A percentile compares a stretch with the other conserved stretches of the same genome.
Conservation (phyloP, 768 basidiomycete genomes). For the Pisolithus albus region DNA sequence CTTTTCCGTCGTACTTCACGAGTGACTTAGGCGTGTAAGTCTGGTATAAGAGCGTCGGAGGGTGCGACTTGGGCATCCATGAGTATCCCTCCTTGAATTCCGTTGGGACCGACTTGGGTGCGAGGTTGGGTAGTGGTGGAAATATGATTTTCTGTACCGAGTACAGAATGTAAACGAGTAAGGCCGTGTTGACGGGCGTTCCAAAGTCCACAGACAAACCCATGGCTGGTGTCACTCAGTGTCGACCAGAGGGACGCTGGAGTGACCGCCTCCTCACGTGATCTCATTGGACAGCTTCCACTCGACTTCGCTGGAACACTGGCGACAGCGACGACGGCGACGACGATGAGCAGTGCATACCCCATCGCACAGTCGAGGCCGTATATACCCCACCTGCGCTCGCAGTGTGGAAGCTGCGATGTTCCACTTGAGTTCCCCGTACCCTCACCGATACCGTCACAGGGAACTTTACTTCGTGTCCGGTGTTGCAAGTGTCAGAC, state of each 20-base stretch:
- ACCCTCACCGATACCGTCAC: constrained; percentile 50
- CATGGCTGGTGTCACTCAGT: constrained; percentile 17
- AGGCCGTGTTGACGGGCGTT: constrained; percentile 74
- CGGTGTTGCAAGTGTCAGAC: constrained; percentile 65
- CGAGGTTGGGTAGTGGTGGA: constrained; percentile 44
- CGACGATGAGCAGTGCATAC: constrained; percentile 41
- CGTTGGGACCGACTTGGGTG: constrained; percentile 44
- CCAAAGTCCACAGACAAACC: constrained; percentile 43
- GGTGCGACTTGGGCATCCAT: constrained; percentile 84
- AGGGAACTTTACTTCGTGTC: constrained; percentile 54
- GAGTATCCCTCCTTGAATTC: constrained; percentile 84
- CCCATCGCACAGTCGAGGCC: constrained; percentile 58
- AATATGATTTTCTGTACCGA: constrained; percentile 68
- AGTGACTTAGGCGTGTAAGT: constrained; percentile 77
- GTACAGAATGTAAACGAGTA: constrained; percentile 74
- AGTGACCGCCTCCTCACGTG: constrained; percentile 24
- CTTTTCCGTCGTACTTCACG: constrained; percentile 54
- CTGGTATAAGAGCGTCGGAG: constrained; percentile 69
- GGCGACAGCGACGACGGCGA: not conserved
- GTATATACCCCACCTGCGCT: constrained; percentile 57
- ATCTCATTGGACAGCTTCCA: not conserved
- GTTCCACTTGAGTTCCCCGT: constrained; percentile 60
- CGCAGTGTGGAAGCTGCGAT: constrained; percentile 54
- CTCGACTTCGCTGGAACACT: too few species aligned
- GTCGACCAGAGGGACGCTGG: not conserved